These are phyloP conservation scores for Calvatia gigantea DNA, from an alignment of 768 basidiomycete genomes.

Conservation along the genomic window DNA sequence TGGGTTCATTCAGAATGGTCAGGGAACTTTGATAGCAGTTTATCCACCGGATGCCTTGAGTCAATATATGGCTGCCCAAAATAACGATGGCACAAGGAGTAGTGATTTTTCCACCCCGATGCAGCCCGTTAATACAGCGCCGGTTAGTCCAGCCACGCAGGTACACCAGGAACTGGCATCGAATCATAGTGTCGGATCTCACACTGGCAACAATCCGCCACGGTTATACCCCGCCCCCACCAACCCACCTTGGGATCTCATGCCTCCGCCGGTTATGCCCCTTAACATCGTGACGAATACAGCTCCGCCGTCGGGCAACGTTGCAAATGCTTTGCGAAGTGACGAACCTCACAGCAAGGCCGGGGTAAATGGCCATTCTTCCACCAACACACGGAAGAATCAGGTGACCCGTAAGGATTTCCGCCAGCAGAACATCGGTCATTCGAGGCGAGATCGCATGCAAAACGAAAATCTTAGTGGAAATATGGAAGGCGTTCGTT, in stretches of 20 bases:
- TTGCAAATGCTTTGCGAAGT: neutral
- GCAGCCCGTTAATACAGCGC: neutral
- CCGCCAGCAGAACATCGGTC: neutral
- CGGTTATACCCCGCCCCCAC: neutral
- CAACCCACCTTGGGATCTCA: conserved; percentile 1
- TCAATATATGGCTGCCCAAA: conserved; percentile 51
- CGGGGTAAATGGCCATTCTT: neutral
- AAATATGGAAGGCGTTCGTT: conserved; percentile 19
- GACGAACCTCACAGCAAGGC: neutral
- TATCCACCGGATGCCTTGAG: conserved; percentile 70
- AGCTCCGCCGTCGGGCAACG: neutral
- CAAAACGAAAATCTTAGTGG: conserved; percentile 6
- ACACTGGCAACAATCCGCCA: neutral
- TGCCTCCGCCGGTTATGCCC: conserved; percentile 2
- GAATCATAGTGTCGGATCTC: neutral
- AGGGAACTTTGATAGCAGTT: conserved; percentile 67
- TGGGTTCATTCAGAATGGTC: conserved; percentile 70
- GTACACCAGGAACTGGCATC: neutral
- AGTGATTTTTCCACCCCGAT: conserved; percentile 23
- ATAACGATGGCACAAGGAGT: conserved; percentile 19
- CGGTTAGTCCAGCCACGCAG: neutral
- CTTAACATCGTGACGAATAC: neutral
- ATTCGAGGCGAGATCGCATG: conserved; percentile 3
- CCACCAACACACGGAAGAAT: neutral
- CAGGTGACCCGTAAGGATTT: conserved; percentile 1